Conservation (phyloP, 2,329 filamentous ascomycete species). For the Verticillium isaacii region DNA sequence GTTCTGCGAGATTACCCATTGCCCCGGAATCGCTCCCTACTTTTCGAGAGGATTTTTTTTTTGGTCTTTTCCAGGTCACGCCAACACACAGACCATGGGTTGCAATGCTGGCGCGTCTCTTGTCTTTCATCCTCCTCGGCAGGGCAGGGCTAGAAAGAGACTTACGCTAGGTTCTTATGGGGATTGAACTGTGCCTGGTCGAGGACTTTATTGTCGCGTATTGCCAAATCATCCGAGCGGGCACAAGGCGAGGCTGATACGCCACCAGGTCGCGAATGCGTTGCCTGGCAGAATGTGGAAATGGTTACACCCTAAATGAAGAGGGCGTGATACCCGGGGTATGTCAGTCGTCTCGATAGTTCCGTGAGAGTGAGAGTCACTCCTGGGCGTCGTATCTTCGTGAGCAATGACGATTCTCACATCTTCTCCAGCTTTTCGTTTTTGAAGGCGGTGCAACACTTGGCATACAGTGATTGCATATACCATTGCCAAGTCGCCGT, state of each 20-base stretch:
- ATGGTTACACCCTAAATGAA: not conserved
- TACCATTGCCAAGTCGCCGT: not conserved
- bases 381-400: not conserved
- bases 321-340: not conserved
- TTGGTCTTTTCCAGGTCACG: not conserved
- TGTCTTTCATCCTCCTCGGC: not conserved
- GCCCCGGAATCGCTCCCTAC: not conserved
- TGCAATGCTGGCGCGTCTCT: not conserved
- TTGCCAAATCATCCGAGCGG: not conserved
- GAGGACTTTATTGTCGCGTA: not conserved
- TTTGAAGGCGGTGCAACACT: not conserved
- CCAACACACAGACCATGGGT: not conserved
- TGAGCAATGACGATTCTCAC: not conserved
- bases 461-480: not conserved
- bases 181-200: not conserved
- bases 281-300: not conserved
- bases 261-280: not conserved
- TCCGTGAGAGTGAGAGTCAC: not conserved
- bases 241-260: not conserved
- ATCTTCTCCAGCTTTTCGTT: not conserved
- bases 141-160: not conserved
- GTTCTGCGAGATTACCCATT: not conserved
- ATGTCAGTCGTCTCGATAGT: not conserved
- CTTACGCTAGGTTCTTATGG: not conserved
- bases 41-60: not conserved